Base-by-base conservation (phyloP, 2,329 filamentous ascomycete species). In the Apiospora saccharicola region DNA sequence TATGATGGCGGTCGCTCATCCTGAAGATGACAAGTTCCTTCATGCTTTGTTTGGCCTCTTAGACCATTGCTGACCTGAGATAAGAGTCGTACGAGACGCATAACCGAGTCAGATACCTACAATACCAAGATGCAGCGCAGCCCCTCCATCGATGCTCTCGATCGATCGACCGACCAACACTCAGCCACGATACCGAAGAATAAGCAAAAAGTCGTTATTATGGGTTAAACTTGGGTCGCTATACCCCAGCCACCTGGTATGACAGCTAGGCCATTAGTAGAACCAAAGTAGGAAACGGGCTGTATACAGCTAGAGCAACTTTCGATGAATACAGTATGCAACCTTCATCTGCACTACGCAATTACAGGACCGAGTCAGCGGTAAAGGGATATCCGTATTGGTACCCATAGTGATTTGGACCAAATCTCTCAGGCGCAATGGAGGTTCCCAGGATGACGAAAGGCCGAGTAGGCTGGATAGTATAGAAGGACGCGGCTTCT, bases 51-150 rank as follows among this genome's bases (percentile, higher is more conserved):
- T 64, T 37, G 57, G 22, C 19, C 41, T 34, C 41, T 34, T 37
- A 34, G 19, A 24, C 19, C 19, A 37, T 64, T 64, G 57, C 57
- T 64, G 57, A n/a, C 24, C 34, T 41, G 34, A 64, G 34, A 41
- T 41, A n/a, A 13, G 19, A 41, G n/a, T 64, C 57, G 34, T 64
- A 64, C 57, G 57, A 64, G 34, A n/a, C 24, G 19, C 22, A 10
- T n/a, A 64, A 1, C 57, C 34, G 57, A 64, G 57, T 64, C 57
- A 64, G 57, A n/a, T 64, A 7, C 57, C 34, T 41, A 24, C 57
- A 41, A 3, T 10, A 64, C 30, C 57, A 61, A 61, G 30, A 61
- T 8, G 53, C 53, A 19, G 51, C n/a, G 44, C 16, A 10, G 46
- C 46, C 46, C 46, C 46, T 49, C 53, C 53, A 37, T 34, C 53